Evolutionary conservation across 2,329 filamentous ascomycete genomes (phyloP).

Genomic region (Venturia asperata): DNA sequence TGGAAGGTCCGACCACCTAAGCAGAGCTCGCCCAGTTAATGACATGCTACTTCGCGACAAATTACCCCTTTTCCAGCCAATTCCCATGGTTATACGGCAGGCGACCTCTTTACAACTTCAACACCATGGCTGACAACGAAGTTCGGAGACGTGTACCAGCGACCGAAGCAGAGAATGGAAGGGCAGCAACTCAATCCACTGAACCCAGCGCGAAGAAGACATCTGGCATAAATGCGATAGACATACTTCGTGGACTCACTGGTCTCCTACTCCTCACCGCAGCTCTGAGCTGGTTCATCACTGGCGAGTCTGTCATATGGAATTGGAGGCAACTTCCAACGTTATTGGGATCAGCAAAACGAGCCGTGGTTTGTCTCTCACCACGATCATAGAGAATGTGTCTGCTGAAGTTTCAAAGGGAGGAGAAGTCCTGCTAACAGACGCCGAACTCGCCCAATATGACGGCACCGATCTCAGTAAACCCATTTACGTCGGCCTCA

Average conservation of each 20-base stretch:
- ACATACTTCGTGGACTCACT: conserved; percentile 8
- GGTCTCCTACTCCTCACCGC: conserved; percentile 28
- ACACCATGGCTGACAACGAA: conserved; percentile 1
- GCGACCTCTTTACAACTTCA: background rate
- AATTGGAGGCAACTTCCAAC: conserved; percentile 58
- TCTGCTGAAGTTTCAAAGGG: conserved; percentile 28
- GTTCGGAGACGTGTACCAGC: background rate
- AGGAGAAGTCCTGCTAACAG: conserved; percentile 63
- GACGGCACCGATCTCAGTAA: conserved; percentile 67
- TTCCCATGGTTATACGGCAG: background rate
- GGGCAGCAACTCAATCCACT: background rate
- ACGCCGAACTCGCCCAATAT: conserved; percentile 63
- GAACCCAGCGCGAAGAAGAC: background rate
- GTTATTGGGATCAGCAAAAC: conserved; percentile 50
- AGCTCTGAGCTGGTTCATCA: conserved; percentile 35
- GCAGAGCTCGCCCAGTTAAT: too few species aligned
- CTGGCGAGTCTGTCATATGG: conserved; percentile 55
- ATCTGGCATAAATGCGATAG: background rate
- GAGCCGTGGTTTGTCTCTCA: conserved; percentile 50
- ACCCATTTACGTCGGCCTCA: conserved; percentile 86
- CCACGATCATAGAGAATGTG: background rate
- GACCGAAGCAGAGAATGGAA: background rate
- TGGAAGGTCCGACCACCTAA: too few species aligned
- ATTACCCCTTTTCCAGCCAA: too few species aligned
- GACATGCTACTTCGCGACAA: too few species aligned